Base-by-base conservation (phyloP, 2,329 filamentous ascomycete genomes). In the Exserohilum turcica region DNA sequence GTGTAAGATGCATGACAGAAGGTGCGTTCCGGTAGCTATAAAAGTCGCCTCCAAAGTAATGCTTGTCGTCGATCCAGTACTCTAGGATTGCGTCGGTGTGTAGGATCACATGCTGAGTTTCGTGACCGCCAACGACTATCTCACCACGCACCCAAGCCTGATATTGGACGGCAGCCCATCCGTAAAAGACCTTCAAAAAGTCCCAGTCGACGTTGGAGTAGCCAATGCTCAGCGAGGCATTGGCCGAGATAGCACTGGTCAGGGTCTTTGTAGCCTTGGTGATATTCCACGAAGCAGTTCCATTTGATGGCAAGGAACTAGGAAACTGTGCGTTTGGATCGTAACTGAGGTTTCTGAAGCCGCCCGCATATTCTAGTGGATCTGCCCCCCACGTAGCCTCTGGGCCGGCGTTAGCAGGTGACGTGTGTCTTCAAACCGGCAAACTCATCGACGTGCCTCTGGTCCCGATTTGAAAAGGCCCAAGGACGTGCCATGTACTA, bases 351-450 rank as follows among this genome's bases (percentile, higher is more conserved):
- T 68, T 69, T 49, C 71, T 74, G 63, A 85, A 85, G 36, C 82
- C 82, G 36, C 83, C 82, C 47, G 76, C 59, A 48, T 68, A 70
- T 58, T 84, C 82, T 35, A 85, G 72, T 32, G 83, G 83, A 71
- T 86, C 83, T 28, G 82, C 78, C 33, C 82, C 82, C 83, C 83
- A 86, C 21, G 80, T 73, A 18, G 80, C 80, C 71, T 85, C 83
- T 84, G 52, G 27, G 39, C 1, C 19, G 35, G 15, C 31, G 50
- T 66, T 39, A 71, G 59, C 39, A 56, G 32, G 13, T 12, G 16
- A 4, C 9, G 24, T 2, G n/a, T 16, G 19, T 39, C 24, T 39
- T 43, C 38, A 24, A 19, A 46, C 29, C 40, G 44, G 16, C 21
- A 6, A 15, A 35, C 10, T 15, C 15, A 38, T 43, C 16, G 15